phyloP scores from a whole-genome alignment of 202 grass and related monocot species.

The Schoenoplectus tabernaemontani region DNA sequence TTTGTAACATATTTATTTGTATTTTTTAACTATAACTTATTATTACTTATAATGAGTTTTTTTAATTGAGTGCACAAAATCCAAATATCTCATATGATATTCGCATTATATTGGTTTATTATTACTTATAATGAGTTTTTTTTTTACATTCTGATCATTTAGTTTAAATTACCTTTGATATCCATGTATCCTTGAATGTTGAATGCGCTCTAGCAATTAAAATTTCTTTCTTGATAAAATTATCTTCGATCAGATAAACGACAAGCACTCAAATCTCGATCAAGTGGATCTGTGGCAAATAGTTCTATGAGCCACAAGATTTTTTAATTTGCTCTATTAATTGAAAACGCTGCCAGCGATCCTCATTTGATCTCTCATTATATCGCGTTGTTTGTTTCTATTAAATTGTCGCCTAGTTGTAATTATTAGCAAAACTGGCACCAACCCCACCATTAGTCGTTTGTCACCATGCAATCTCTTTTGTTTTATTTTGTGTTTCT shows the following conservation, averaged over 20 bases:
- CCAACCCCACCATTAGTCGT: background rate
- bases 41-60: too few species aligned
- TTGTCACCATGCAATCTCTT: slow-evolving; percentile 12
- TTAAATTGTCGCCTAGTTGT: background rate
- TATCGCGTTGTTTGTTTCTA: background rate
- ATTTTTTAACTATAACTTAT: too few species aligned
- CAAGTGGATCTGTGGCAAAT: background rate
- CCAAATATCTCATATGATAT: too few species aligned
- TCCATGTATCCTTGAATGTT: too few species aligned
- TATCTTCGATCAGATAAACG: background rate
- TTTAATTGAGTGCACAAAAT: too few species aligned
- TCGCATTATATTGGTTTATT: too few species aligned
- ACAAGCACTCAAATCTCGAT: background rate
- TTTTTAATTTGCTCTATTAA: background rate
- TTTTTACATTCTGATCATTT: too few species aligned
- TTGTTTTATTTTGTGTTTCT: background rate
- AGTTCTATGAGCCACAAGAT: background rate
- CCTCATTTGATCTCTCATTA: slow-evolving; percentile 10
- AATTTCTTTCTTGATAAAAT: background rate
- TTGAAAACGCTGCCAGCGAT: background rate
- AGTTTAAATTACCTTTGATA: too few species aligned
- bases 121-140: too few species aligned
- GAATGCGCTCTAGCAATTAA: background rate
- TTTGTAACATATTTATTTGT: too few species aligned
- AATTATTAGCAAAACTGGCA: slow-evolving; percentile 10